Evolutionary conservation across 1,139 yeast genomes (phyloP).

Genomic region (Kodamaea sp.): DNA sequence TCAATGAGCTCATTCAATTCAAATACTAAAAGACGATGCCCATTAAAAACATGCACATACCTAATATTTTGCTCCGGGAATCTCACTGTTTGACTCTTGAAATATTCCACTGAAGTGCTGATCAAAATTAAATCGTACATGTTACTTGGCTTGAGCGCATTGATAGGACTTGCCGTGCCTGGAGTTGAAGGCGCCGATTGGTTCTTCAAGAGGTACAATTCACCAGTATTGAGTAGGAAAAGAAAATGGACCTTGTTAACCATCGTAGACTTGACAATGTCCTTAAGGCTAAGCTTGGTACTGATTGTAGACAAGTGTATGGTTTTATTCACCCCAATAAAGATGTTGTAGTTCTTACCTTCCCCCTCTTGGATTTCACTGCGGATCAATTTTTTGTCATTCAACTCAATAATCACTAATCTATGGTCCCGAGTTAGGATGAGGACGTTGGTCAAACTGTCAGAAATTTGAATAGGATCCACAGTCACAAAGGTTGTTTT

Average conservation of each 20-base stretch:
- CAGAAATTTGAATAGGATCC: constrained; percentile 19
- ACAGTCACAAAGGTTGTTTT: constrained; percentile 28
- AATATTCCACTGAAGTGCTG: constrained; percentile 32
- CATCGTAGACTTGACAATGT: constrained; percentile 29
- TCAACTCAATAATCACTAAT: constrained; percentile 34
- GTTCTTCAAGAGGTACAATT: constrained; percentile 38
- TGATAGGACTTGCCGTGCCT: constrained; percentile 15
- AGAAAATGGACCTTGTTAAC: constrained; percentile 36
- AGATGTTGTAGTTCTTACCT: constrained; percentile 26
- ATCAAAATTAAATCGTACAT: constrained; percentile 42
- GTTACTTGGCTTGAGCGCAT: constrained; percentile 24
- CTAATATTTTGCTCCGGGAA: constrained; percentile 17
- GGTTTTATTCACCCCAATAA: constrained; percentile 35
- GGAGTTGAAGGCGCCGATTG: constrained; percentile 16
- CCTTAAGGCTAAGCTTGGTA: constrained; percentile 25
- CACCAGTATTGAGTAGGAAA: constrained; percentile 40
- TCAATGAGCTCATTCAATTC: constrained; percentile 33
- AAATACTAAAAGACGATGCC: constrained; percentile 32
- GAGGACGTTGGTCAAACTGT: constrained; percentile 23
- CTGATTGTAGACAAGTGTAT: constrained; percentile 38
- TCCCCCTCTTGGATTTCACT: constrained; percentile 7
- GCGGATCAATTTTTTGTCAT: constrained; percentile 11
- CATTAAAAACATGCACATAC: constrained; percentile 32
- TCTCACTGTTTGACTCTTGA: constrained; percentile 28
- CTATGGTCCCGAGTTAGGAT: constrained; percentile 34